Conservation (phyloP, 116 monocot species). For the Trichopus zeylanicus region DNA sequence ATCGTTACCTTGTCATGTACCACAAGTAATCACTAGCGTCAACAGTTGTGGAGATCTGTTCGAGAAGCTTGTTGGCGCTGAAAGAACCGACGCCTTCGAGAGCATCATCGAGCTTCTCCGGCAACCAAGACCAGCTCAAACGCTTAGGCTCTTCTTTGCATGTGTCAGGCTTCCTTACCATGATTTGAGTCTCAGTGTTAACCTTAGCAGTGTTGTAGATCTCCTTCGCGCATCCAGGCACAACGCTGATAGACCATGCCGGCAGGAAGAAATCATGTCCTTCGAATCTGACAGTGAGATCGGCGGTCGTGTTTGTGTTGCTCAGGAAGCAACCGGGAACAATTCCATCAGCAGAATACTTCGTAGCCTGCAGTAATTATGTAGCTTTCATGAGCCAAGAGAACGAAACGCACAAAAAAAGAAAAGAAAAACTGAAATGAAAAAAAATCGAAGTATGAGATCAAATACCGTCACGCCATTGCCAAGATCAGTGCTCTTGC, state of each 20-base stretch:
- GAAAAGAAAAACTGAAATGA: background rate
- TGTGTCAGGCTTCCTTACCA: conserved; percentile 31
- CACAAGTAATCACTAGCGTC: conserved; percentile 81
- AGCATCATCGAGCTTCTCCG: conserved; percentile 22
- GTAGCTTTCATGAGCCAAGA: too few species aligned
- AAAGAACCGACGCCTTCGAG: conserved; percentile 5
- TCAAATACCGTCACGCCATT: too few species aligned
- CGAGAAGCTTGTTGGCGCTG: conserved; percentile 25
- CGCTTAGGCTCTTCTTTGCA: conserved; percentile 8
- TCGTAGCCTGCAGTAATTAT: conserved; percentile 38
- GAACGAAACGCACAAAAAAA: background rate
- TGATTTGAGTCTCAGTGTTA: conserved; percentile 35
- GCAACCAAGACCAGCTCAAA: conserved; percentile 54
- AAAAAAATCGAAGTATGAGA: too few species aligned
- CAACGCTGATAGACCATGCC: conserved; percentile 47
- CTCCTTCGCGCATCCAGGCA: conserved; percentile 50
- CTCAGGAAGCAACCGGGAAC: conserved; percentile 38
- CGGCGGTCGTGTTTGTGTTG: conserved; percentile 24
- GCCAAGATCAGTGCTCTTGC: conserved; percentile 2
- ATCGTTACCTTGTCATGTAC: conserved; percentile 57
- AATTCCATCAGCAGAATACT: conserved; percentile 18
- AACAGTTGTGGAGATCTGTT: conserved; percentile 32
- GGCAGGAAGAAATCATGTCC: conserved; percentile 30
- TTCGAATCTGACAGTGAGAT: conserved; percentile 28
- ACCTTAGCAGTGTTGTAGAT: conserved; percentile 70